phyloP scores from a whole-genome alignment of 2,329 filamentous ascomycete species.

The Colletotrichum aenigma region DNA sequence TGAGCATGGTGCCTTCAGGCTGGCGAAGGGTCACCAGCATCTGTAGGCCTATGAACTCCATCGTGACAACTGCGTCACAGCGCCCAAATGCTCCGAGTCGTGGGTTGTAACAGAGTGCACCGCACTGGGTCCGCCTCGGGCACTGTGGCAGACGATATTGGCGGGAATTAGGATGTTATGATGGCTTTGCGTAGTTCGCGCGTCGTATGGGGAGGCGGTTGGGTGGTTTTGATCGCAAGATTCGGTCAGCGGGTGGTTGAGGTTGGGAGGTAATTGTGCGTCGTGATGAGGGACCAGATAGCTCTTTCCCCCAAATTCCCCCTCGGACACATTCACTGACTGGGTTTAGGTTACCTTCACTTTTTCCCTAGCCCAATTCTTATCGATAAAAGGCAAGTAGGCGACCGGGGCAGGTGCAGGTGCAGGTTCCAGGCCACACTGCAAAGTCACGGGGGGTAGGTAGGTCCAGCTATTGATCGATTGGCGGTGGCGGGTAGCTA shows the following conservation, averaged over 20 bases:
- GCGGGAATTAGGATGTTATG: not conserved
- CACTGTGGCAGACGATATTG: not conserved
- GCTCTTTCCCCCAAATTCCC: slow-evolving; percentile 6
- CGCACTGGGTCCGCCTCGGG: not conserved
- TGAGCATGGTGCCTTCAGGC: slow-evolving; percentile 67
- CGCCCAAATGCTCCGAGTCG: slow-evolving; percentile 2
- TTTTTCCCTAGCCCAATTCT: slow-evolving; percentile 10
- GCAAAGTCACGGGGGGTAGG: slow-evolving; percentile 5
- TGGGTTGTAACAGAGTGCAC: not conserved
- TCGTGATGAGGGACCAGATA: slow-evolving; percentile 6
- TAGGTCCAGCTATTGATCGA: not conserved
- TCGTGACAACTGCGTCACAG: slow-evolving; percentile 34
- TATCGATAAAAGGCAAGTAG: slow-evolving; percentile 15
- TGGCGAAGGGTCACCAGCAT: slow-evolving; percentile 75
- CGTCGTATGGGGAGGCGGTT: not conserved
- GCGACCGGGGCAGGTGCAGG: not conserved
- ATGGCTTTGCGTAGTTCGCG: not conserved
- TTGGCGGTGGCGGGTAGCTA: not conserved
- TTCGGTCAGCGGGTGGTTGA: not conserved
- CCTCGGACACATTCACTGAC: slow-evolving; percentile 7
- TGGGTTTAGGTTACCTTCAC: slow-evolving; percentile 18
- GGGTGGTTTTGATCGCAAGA: not conserved
- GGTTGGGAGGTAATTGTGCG: not conserved
- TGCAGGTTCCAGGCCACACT: not conserved
- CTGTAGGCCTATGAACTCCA: slow-evolving; percentile 78